Base-by-base conservation (phyloP, 2,329 filamentous ascomycete species). In the Fusarium nelsonii region DNA sequence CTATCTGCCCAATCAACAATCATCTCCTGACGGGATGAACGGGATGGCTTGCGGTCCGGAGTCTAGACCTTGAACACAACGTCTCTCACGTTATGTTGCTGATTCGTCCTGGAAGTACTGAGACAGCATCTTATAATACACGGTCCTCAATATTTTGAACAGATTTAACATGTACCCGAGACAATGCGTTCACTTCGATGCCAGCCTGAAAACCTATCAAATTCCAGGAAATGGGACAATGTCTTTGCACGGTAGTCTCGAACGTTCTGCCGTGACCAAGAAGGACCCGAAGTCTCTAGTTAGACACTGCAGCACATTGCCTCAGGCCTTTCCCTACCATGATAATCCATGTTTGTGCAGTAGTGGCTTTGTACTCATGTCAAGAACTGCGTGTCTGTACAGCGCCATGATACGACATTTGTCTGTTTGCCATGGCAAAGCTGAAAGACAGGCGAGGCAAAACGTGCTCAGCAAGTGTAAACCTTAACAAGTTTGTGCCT, bases 221-320 rank as follows among this genome's bases (percentile, higher is more conserved):
- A 40, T 39, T 30, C 20, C 34, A n/a, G 54, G 53, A 46, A 63
- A 61, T 56, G 26, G 4, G 11, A n/a, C 16, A 33, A 30, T 43
- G 32, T 30, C 5, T 10, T 26, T 14, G 23, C 23, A 23, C 23
- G 23, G 10, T 37, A 14, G 26, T 43, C 23, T 53, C 15, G 16
- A 18, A 32, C 46, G 37, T 10, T 40, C 49, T 44, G 28, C 26
- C 20, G 40, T 36, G 11, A 20, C 23, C 40, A 37, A 34, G 34
- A 62, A 62, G 45, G 51, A 39, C 18, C 20, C 37, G 28, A 40
- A 32, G 33, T 50, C 9, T 54, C 36, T 63, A 39, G 18, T 34
- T 36, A 41, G 43, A 46, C 52, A 43, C 33, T 63, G 39, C 32
- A 39, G 30, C 44, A 44, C 32, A 40, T 48, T 36, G 20, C 30